These are phyloP conservation scores for Aspergillus japonicus DNA, from an alignment of 2,329 filamentous ascomycete species.

Conservation along the genomic window DNA sequence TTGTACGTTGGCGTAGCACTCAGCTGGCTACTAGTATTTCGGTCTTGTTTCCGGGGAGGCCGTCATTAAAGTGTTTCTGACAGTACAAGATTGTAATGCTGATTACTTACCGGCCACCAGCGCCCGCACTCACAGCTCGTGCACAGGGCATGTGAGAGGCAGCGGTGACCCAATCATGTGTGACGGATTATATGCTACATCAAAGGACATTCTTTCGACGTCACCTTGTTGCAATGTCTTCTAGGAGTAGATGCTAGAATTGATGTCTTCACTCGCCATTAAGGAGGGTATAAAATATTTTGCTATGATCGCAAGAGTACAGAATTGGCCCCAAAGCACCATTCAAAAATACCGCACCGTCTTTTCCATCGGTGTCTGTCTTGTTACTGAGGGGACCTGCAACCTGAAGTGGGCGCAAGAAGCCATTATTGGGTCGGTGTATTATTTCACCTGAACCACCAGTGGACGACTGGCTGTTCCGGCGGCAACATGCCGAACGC, in stretches of 20 bases:
- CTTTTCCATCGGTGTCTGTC: background rate
- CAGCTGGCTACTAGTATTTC: background rate
- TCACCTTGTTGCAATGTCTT: conserved; percentile 1
- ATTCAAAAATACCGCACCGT: background rate
- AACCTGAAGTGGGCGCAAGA: background rate
- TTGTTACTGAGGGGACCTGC: conserved; percentile 1
- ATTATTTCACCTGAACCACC: conserved; percentile 23
- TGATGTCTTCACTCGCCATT: background rate
- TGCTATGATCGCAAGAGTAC: background rate
- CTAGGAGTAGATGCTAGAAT: background rate
- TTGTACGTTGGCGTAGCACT: too few species aligned
- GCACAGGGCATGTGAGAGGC: conserved; percentile 23
- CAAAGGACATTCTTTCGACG: conserved; percentile 15
- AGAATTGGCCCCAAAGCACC: background rate
- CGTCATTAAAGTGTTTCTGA: background rate
- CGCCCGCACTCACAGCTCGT: conserved; percentile 1
- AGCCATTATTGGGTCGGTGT: background rate
- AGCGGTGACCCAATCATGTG: conserved; percentile 19
- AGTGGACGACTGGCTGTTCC: conserved; percentile 20
- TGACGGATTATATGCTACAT: conserved; percentile 21
- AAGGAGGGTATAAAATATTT: background rate
- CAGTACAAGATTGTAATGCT: background rate
- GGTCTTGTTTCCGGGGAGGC: background rate
- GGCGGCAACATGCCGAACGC: conserved; percentile 26
- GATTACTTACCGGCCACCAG: background rate